Conservation (phyloP, 192 early-diverging fungal species). For the Kickxella alabastrina region DNA sequence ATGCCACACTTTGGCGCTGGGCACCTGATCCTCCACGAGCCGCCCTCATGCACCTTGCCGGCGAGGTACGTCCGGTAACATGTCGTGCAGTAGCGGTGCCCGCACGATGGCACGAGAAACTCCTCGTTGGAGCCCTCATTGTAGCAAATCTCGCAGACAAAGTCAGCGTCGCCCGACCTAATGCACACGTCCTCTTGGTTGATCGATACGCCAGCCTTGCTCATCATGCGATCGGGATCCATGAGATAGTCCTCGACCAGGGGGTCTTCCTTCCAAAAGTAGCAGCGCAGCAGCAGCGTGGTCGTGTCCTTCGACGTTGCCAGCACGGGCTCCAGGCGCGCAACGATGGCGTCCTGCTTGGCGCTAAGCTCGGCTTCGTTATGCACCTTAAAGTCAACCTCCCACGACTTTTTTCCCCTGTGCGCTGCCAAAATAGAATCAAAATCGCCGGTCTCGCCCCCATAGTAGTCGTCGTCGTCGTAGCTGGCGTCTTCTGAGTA, state of each 20-base stretch:
- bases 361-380: constrained; percentile 18
- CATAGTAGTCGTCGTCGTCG: constrained; percentile 26
- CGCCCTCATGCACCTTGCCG: constrained; percentile 84
- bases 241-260: constrained; percentile 42
- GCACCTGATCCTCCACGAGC: constrained; percentile 84
- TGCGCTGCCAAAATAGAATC: constrained; percentile 16
- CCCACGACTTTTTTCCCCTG: constrained; percentile 30
- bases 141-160: constrained; percentile 92
- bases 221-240: constrained; percentile 32
- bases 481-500: constrained; percentile 16
- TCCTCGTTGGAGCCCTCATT: constrained; percentile 37
- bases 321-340: constrained; percentile 35
- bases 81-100: constrained; percentile 81
- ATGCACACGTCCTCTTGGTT: constrained; percentile 13
- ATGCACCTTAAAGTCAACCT: constrained; percentile 42
- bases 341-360: constrained; percentile 29
- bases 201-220: constrained; percentile 21
- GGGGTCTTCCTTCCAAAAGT: constrained; percentile 44
- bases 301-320: constrained; percentile 31
- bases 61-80: constrained; percentile 85
- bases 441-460: constrained; percentile 22
- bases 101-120: constrained; percentile 72
- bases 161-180: constrained; percentile 37
- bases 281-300: constrained; percentile 38
- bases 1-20: constrained; percentile 69